Evolutionary conservation across 495 filamentous ascomycete species (phyloP).

Genomic region (Amniculicola lignicola): DNA sequence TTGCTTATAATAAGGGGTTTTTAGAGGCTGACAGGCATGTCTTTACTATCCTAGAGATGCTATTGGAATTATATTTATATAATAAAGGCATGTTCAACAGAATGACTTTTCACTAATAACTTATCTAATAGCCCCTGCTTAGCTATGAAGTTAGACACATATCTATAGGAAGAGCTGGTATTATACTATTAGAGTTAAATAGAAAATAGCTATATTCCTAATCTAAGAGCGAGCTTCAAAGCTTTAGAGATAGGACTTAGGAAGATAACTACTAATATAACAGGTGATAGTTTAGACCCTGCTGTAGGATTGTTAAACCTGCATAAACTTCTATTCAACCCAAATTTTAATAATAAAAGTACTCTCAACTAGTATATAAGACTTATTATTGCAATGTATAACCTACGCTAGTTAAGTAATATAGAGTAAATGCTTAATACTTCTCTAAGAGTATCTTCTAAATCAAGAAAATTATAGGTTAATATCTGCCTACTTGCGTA

Average conservation of each 20-base stretch:
- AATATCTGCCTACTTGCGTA: conserved; percentile 8
- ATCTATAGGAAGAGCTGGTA: conserved; percentile 12
- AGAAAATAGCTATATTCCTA: conserved; percentile 9
- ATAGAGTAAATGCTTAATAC: conserved; percentile 5
- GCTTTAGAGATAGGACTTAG: background rate
- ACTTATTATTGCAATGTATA: conserved; percentile 2
- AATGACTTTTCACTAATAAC: background rate
- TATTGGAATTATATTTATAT: background rate
- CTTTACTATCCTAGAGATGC: background rate
- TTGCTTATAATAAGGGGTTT: conserved; percentile 15
- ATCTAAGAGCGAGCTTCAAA: conserved; percentile 17
- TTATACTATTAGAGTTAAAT: conserved; percentile 12
- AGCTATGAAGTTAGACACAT: background rate
- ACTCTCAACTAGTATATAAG: background rate
- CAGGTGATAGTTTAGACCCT: background rate
- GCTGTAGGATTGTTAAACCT: background rate
- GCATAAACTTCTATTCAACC: background rate
- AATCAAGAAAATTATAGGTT: conserved; percentile 8
- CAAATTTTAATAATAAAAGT: background rate
- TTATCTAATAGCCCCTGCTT: background rate
- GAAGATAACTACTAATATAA: background rate
- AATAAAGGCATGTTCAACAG: conserved; percentile 1
- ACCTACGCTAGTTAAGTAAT: conserved; percentile 7
- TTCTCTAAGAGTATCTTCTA: conserved; percentile 5
- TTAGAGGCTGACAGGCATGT: conserved; percentile 4